phyloP scores from a whole-genome alignment of 495 filamentous ascomycete species.

The Daldinia decipiens region DNA sequence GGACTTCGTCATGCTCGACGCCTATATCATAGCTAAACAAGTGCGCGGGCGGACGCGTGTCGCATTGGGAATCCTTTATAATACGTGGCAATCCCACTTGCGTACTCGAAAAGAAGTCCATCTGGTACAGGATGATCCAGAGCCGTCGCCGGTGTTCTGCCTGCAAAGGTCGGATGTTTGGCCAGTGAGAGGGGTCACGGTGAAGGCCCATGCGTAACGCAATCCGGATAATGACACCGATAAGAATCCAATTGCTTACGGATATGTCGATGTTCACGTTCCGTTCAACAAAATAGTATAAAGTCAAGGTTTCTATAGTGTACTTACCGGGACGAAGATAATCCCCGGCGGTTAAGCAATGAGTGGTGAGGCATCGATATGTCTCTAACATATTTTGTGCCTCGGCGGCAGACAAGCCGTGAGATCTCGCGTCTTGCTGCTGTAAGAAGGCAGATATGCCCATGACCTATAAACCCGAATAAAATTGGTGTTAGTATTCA shows the following conservation, averaged over 20 bases:
- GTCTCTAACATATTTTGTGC: neutral
- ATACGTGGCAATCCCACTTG: slow-evolving; percentile 6
- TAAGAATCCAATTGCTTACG: neutral
- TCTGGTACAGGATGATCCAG: slow-evolving; percentile 5
- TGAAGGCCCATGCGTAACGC: slow-evolving; percentile 6
- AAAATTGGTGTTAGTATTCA: neutral
- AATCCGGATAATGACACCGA: slow-evolving; percentile 4
- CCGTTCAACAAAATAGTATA: neutral
- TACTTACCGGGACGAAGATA: neutral
- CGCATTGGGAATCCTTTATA: slow-evolving; percentile 10
- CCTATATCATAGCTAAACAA: slow-evolving; percentile 6
- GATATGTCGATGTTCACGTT: neutral
- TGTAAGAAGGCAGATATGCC: slow-evolving; percentile 3
- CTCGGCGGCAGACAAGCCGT: neutral
- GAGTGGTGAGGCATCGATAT: neutral
- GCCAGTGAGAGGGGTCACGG: slow-evolving; percentile 3
- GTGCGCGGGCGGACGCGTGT: slow-evolving; percentile 6
- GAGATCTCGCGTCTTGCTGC: slow-evolving; percentile 6
- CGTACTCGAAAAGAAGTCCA: slow-evolving; percentile 3
- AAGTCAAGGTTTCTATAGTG: neutral
- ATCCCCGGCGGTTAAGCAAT: neutral
- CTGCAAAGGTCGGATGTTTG: slow-evolving; percentile 1
- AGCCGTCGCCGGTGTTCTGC: slow-evolving; percentile 1
- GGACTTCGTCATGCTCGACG: slow-evolving; percentile 1
- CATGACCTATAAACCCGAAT: neutral